These are phyloP conservation scores for Mucor velutinosus DNA, from an alignment of 371 early-diverging fungal species.

Conservation along the genomic window DNA sequence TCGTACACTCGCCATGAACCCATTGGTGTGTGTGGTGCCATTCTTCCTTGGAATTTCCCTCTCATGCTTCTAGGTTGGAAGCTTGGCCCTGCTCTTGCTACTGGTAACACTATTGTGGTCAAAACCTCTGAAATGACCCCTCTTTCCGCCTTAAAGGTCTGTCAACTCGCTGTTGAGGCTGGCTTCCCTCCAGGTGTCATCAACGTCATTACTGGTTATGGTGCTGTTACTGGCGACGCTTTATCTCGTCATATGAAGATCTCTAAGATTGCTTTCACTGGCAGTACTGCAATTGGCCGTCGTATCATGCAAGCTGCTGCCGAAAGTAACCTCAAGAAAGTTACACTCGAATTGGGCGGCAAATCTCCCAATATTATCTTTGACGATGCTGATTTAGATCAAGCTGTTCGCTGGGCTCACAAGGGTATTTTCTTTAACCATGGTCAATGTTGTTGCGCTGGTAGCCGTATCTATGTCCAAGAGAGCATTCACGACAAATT, in stretches of 20 bases:
- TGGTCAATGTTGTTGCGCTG: conserved; percentile 87
- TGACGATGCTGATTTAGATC: conserved; percentile 80
- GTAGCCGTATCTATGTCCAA: conserved; percentile 87
- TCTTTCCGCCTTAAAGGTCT: conserved; percentile 52
- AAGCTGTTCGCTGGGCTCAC: conserved; percentile 73
- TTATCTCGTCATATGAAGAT: conserved; percentile 48
- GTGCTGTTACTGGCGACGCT: conserved; percentile 44
- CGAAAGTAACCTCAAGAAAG: conserved; percentile 73
- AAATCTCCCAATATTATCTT: conserved; percentile 92
- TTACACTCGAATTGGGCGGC: conserved; percentile 81
- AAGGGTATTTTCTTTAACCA: conserved; percentile 77
- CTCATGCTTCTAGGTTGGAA: conserved; percentile 80
- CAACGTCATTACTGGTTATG: conserved; percentile 67
- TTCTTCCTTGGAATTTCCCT: conserved; percentile 89
- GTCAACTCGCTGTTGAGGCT: conserved; percentile 52
- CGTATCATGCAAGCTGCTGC: conserved; percentile 59
- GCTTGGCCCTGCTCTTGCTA: conserved; percentile 86
- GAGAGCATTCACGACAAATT: conserved; percentile 76
- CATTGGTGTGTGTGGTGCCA: conserved; percentile 78
- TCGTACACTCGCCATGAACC: conserved; percentile 80
- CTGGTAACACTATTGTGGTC: conserved; percentile 81
- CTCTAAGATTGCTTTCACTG: conserved; percentile 67
- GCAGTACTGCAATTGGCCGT: conserved; percentile 61
- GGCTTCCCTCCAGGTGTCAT: conserved; percentile 69
- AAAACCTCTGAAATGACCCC: conserved; percentile 86